A percentile compares a stretch with the other conserved stretches of the same genome.
These are phyloP conservation scores for Kalanchoe fedtschenkoi DNA, from an alignment of 164 flowering plant species.

Conservation along the genomic window DNA sequence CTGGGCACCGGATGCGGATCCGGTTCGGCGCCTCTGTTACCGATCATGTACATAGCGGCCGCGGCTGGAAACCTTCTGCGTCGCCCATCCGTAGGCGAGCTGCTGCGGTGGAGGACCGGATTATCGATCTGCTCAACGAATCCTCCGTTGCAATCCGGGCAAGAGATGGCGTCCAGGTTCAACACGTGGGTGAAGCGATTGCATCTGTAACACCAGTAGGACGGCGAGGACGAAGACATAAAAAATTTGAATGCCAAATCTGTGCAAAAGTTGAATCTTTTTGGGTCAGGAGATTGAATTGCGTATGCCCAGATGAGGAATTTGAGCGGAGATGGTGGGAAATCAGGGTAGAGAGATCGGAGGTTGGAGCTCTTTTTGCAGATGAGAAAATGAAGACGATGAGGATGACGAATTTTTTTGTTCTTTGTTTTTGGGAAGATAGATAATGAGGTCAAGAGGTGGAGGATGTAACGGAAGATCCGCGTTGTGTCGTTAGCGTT, in stretches of 20 bases:
- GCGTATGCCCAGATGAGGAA: too few species aligned
- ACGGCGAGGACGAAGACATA: slow-evolving; percentile 12
- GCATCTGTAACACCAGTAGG: slow-evolving; percentile 75
- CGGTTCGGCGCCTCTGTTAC: slow-evolving; percentile 10
- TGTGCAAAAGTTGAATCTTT: too few species aligned
- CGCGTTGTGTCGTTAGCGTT: too few species aligned
- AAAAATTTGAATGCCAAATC: background rate
- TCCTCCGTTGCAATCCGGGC: slow-evolving; percentile 52
- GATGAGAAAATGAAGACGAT: too few species aligned
- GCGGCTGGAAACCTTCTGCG: slow-evolving; percentile 22
- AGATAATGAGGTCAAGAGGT: too few species aligned
- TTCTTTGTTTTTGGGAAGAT: too few species aligned
- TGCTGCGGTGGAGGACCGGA: slow-evolving; percentile 17
- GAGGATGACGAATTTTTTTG: too few species aligned
- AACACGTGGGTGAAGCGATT: slow-evolving; percentile 34
- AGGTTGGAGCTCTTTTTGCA: too few species aligned
- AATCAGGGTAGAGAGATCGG: too few species aligned
- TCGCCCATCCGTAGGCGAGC: slow-evolving; percentile 13
- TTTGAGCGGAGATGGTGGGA: too few species aligned
- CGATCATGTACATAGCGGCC: slow-evolving; percentile 36
- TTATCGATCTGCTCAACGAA: slow-evolving; percentile 42
- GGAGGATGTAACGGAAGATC: too few species aligned
- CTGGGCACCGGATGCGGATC: slow-evolving; percentile 15
- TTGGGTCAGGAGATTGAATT: too few species aligned
- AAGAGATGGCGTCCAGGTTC: slow-evolving; percentile 19